Base-by-base conservation (phyloP, 23 red algal species). In the Gracilaria domingensis region DNA sequence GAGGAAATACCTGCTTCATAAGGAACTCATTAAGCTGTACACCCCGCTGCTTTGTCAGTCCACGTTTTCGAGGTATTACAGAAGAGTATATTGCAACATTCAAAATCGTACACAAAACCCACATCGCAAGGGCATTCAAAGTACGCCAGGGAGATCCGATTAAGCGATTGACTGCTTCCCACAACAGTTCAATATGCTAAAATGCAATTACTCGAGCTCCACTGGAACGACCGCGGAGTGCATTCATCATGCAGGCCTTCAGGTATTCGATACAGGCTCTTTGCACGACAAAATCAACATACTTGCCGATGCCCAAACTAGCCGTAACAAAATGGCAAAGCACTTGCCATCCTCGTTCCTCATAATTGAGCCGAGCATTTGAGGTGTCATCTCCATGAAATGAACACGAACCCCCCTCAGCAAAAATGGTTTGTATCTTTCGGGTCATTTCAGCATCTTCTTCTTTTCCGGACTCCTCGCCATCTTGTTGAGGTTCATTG, bases 141-240 rank as follows among this genome's bases (percentile, higher is more conserved):
- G 92, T 88, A 33, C 92, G 92, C 92, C 92, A 94, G 0, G 92
- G 92, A 4, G 92, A 94, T n/a, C 92, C 92, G 47, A 94, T 72
- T 28, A 94, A 40, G 24, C 92, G 65, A 53, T 75, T 88, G 58
- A 94, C 84, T n/a, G 92, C 65, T 25, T 94, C 92, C 92, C 92
- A 94, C 44, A 94, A 17, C 61, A 72, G 30, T 23, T 84, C 92
- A 16, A 94, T 88, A 54, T 82, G 76, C 23, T 94, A 83, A 79
- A 94, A 87, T 23, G 83, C 54, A 42, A 94, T 81, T 14, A 87
- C 58, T 9, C 75, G 75, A 42, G 75, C 82, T 30, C 83, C 92
- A 25, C 64, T 88, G 38, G 92, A 87, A 60, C 82, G 82, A 25
- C 92, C 92, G 29, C 92, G 75, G 14, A 94, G 39, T 29, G 92